Conservation (phyloP, 1,284 basidiomycete genomes). For the Flammula alnicola region DNA sequence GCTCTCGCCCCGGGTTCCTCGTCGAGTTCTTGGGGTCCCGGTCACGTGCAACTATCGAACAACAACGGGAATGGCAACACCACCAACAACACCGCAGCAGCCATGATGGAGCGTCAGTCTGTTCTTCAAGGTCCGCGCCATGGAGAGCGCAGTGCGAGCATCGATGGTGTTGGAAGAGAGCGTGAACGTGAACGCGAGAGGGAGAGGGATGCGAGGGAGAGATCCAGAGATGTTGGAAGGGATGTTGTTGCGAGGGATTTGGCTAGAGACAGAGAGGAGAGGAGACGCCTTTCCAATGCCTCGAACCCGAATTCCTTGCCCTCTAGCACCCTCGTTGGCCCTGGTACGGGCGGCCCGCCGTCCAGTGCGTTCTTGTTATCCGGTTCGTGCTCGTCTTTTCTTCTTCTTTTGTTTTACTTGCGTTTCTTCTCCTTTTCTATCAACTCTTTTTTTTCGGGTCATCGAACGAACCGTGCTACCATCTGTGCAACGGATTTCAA, state of each 20-base stretch:
- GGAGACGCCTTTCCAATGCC: slow-evolving; percentile 7
- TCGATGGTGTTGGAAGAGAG: neutral
- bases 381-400: neutral
- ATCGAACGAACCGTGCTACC: neutral
- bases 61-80: too few relatives aligned
- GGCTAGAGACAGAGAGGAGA: too few relatives aligned
- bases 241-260: too few relatives aligned
- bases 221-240: slow-evolving; percentile 3
- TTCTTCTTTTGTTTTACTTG: neutral
- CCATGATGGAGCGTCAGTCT: too few relatives aligned
- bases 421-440: neutral
- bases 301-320: too few relatives aligned
- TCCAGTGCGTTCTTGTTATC: slow-evolving; percentile 4
- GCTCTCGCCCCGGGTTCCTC: too few relatives aligned
- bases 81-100: too few relatives aligned
- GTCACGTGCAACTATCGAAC: too few relatives aligned
- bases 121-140: too few relatives aligned
- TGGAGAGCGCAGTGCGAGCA: too few relatives aligned
- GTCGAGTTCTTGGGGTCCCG: too few relatives aligned
- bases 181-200: slow-evolving; percentile 20
- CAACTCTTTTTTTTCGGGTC: neutral
- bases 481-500: too few relatives aligned
- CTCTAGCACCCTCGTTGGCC: slow-evolving; percentile 5
- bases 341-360: slow-evolving; percentile 5
- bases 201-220: slow-evolving; percentile 12